Evolutionary conservation across 352 stramenopile genomes (phyloP).

Genomic region (Phytophthora tubulina): DNA sequence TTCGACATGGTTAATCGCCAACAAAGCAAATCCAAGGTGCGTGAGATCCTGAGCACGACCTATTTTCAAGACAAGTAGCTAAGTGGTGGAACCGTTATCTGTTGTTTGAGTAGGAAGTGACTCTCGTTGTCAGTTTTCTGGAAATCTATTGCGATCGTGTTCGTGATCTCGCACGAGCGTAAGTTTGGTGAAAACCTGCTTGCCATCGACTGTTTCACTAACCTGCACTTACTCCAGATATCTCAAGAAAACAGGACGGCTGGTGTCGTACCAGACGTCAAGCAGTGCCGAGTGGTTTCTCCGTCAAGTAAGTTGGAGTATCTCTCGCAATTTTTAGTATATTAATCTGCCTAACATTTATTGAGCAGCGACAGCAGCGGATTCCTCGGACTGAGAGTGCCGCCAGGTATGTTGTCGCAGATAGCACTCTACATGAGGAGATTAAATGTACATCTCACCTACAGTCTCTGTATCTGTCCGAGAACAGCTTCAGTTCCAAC

Average conservation of each 20-base stretch:
- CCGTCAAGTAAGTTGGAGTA: conserved; percentile 54
- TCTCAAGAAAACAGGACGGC: conserved; percentile 70
- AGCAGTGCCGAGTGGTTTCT: conserved; percentile 88
- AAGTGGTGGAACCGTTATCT: not conserved
- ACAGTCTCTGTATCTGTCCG: not conserved
- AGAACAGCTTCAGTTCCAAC: conserved; percentile 71
- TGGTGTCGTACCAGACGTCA: conserved; percentile 81
- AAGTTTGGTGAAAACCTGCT: conserved; percentile 28
- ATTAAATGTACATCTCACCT: not conserved
- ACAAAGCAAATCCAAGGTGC: conserved; percentile 67
- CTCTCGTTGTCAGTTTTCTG: conserved; percentile 91
- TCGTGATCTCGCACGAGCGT: conserved; percentile 92
- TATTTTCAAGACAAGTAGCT: not conserved
- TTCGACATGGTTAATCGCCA: conserved; percentile 86
- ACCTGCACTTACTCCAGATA: conserved; percentile 48
- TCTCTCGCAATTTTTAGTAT: not conserved
- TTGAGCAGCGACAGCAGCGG: conserved; percentile 49
- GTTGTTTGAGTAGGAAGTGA: conserved; percentile 63
- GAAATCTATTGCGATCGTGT: conserved; percentile 96
- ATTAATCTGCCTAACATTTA: not conserved
- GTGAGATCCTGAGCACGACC: not conserved
- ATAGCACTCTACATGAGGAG: not conserved
- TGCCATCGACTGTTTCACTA: conserved; percentile 6
- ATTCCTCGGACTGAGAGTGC: conserved; percentile 75
- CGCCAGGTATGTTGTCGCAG: conserved; percentile 48